Evolutionary conservation across 2,329 filamentous ascomycete species (phyloP), one percentile per base, ranked within the genome.

Genomic region (Pyrenophora teres): DNA sequence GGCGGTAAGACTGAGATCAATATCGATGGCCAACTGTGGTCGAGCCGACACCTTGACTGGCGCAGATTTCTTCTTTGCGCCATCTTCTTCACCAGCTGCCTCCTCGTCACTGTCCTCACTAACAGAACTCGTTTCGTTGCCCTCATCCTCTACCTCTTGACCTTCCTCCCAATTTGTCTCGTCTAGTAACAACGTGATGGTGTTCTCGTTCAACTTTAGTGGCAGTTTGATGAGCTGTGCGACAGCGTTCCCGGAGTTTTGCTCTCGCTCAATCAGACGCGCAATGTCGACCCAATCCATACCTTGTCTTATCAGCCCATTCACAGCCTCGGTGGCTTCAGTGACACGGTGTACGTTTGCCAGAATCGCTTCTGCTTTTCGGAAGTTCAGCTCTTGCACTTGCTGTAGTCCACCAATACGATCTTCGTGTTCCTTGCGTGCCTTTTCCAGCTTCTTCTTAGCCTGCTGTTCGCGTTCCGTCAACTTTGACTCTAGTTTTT

Each of bases 271-370:
- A 45, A 99, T 89, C 56, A 99, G 77, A 52, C 88, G 89, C 8
- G 84, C 90, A 64, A 97, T 92, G 60, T 97, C 89, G 9, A 91
- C 86, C 94, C 94, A 99, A 65, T 99, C 94, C 92, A 97, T 97
- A 9, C 93, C 93, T 67, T 96, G 91, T 4, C 85, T 85, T 53
- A 99, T 85, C n/a, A 97, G 78, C 0, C 90, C 90, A 71, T 96
- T 97, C 46, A 99, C 87, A 3, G 94, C 92, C 70, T 92, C 90
- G 71, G 92, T 92, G 4, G 91, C 92, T 75, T 97, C 94, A 70
- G 96, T 89, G 0, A 97, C 92, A 43, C 92, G 84, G 68, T 96
- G 90, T 1, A 91, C 81, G 65, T 99, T 97, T 18, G 91, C 90
- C 71, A 96, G 86, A 36, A 99, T 94, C 0, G 92, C 91, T 48